phyloP scores from a whole-genome alignment of 1,284 basidiomycete genomes.

The Mycosarcoma maydis region DNA sequence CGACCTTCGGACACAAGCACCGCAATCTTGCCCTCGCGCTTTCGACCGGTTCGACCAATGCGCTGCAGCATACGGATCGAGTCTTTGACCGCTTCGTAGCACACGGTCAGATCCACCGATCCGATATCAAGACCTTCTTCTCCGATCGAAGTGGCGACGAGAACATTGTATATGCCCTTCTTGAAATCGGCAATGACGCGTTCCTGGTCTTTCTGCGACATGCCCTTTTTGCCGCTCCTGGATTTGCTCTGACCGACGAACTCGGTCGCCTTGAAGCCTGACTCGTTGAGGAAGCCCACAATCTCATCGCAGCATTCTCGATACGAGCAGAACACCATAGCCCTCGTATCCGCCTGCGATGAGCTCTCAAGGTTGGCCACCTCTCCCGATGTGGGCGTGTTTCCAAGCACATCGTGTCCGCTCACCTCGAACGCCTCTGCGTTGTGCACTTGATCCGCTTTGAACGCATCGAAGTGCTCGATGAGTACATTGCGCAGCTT shows the following conservation, averaged over 20 bases:
- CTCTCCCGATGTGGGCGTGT: constrained; percentile 47
- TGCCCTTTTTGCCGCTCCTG: constrained; percentile 84
- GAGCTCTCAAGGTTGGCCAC: constrained; percentile 16
- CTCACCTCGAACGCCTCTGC: constrained; percentile 71
- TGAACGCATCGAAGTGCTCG: constrained; percentile 52
- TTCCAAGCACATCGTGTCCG: constrained; percentile 57
- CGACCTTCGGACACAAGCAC: constrained; percentile 90
- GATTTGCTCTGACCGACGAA: constrained; percentile 93
- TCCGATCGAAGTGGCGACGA: constrained; percentile 96
- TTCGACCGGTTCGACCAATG: constrained; percentile 92
- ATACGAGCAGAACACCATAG: constrained; percentile 95
- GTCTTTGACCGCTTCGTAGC: constrained; percentile 96
- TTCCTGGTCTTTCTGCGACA: constrained; percentile 90
- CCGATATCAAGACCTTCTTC: constrained; percentile 99
- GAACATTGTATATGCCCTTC: constrained; percentile 83
- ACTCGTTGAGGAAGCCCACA: constrained; percentile 74
- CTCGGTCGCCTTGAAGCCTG: constrained; percentile 73
- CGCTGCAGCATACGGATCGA: constrained; percentile 98
- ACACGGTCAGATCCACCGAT: constrained; percentile 95
- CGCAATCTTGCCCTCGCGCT: constrained; percentile 87
- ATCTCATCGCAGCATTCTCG: constrained; percentile 91
- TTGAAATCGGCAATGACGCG: constrained; percentile 90
- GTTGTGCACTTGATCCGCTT: constrained; percentile 72
- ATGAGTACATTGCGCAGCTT: constrained; percentile 70
- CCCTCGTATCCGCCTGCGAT: constrained; percentile 72